phyloP scores from a whole-genome alignment of 495 filamentous ascomycete species.

The Podospora australis region DNA sequence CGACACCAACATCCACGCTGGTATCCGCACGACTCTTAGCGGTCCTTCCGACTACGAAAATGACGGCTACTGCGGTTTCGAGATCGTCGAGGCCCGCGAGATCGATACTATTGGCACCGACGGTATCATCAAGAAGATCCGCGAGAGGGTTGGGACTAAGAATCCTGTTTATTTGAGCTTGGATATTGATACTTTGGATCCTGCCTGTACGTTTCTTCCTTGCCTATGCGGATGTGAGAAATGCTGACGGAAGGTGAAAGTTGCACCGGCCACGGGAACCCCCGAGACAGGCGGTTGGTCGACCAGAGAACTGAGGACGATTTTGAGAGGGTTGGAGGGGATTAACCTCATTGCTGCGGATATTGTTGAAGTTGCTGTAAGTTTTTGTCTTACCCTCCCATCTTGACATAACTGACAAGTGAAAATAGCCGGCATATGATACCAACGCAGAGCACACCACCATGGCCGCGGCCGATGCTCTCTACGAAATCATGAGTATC shows the following conservation, averaged over 20 bases:
- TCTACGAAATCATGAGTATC: conserved; percentile 81
- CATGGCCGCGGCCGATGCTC: conserved; percentile 72
- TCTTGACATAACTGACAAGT: neutral
- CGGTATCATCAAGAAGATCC: conserved; percentile 57
- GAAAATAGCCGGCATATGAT: conserved; percentile 68
- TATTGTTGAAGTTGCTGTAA: conserved; percentile 71
- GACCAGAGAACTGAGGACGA: conserved; percentile 63
- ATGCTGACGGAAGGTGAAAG: too few species aligned
- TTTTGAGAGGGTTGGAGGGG: conserved; percentile 62
- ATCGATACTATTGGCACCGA: conserved; percentile 62
- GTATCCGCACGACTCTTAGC: conserved; percentile 66
- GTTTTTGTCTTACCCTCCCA: conserved; percentile 11
- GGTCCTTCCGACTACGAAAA: conserved; percentile 68
- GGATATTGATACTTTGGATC: conserved; percentile 73
- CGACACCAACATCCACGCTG: conserved; percentile 65
- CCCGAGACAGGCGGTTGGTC: conserved; percentile 76
- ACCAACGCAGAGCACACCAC: conserved; percentile 82
- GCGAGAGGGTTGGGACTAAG: conserved; percentile 54
- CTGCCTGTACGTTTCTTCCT: too few species aligned
- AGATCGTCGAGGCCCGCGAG: conserved; percentile 64
- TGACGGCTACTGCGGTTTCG: conserved; percentile 61
- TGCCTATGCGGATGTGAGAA: too few species aligned
- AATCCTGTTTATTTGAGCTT: conserved; percentile 68
- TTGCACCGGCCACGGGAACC: conserved; percentile 68
- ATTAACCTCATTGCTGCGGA: conserved; percentile 69